These are phyloP conservation scores for Typha latifolia DNA, from an alignment of 176 grass and related monocot species.

Conservation along the genomic window DNA sequence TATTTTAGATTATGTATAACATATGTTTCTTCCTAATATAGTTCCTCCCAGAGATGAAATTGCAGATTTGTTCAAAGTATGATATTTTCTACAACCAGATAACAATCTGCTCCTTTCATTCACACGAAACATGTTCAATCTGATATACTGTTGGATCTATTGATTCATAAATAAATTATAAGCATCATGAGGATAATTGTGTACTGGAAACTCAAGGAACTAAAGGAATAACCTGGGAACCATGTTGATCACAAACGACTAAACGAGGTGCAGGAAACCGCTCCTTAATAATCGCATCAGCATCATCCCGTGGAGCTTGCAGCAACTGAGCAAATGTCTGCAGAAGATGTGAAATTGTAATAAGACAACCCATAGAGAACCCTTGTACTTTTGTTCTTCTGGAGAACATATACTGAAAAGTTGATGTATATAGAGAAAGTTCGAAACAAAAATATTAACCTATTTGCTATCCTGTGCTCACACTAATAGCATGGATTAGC, in stretches of 20 bases:
- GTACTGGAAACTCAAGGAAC: background rate
- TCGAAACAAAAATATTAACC: too few relatives aligned
- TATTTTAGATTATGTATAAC: too few relatives aligned
- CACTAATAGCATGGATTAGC: too few relatives aligned
- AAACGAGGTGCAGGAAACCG: conserved; percentile 87
- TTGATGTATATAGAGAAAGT: too few relatives aligned
- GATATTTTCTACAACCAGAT: too few relatives aligned
- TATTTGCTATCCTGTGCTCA: too few relatives aligned
- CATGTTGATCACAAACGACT: conserved; percentile 86
- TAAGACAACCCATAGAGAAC: conserved; percentile 7
- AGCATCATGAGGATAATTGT: background rate
- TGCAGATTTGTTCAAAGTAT: too few relatives aligned
- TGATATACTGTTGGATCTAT: conserved; percentile 2
- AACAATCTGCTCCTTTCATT: too few relatives aligned
- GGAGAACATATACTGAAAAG: background rate
- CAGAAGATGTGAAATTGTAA: conserved; percentile 2
- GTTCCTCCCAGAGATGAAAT: too few relatives aligned
- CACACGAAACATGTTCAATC: background rate
- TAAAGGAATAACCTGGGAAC: conserved; percentile 63
- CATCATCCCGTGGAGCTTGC: conserved; percentile 64
- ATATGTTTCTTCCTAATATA: too few relatives aligned
- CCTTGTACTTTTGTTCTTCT: conserved; percentile 2
- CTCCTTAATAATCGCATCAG: conserved; percentile 67
- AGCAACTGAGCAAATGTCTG: conserved; percentile 85
- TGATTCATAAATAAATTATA: background rate